phyloP scores from a whole-genome alignment of 495 filamentous ascomycete genomes.

The Baudoinia panamericana region DNA sequence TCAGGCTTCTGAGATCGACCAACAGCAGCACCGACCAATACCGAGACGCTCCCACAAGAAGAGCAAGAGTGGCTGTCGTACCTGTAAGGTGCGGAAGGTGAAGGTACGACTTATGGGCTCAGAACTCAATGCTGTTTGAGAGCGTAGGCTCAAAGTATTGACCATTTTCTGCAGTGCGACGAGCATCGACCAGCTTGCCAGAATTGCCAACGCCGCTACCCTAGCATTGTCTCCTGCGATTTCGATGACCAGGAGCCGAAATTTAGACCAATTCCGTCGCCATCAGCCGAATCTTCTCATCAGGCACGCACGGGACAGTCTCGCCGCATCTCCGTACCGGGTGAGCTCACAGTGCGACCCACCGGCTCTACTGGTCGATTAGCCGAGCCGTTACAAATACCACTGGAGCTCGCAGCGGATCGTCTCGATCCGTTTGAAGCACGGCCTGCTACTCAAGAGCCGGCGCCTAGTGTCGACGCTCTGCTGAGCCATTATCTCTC shows the following conservation, averaged over 20 bases:
- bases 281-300: background rate
- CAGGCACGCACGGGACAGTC: background rate
- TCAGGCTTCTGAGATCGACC: no score
- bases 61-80: conserved; percentile 12
- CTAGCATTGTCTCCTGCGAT: conserved; percentile 8
- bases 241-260: conserved; percentile 14
- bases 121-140: background rate
- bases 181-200: conserved; percentile 6
- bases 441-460: background rate
- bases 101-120: conserved; percentile 3
- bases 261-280: background rate
- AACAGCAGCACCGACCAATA: conserved; percentile 5
- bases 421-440: conserved; percentile 16
- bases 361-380: conserved; percentile 2
- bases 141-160: background rate
- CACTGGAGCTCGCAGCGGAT: conserved; percentile 1
- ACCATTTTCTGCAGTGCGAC: conserved; percentile 5
- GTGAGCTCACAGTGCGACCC: background rate
- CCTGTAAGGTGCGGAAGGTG: conserved; percentile 8
- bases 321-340: background rate
- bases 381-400: conserved; percentile 10
- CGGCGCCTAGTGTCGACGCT: conserved; percentile 3
- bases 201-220: conserved; percentile 8
- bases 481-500: conserved; percentile 10
- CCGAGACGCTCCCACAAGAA: conserved; percentile 8